These are phyloP conservation scores for Boletus hoseneyae DNA, from an alignment of 1,284 basidiomycete species.

Conservation along the genomic window DNA sequence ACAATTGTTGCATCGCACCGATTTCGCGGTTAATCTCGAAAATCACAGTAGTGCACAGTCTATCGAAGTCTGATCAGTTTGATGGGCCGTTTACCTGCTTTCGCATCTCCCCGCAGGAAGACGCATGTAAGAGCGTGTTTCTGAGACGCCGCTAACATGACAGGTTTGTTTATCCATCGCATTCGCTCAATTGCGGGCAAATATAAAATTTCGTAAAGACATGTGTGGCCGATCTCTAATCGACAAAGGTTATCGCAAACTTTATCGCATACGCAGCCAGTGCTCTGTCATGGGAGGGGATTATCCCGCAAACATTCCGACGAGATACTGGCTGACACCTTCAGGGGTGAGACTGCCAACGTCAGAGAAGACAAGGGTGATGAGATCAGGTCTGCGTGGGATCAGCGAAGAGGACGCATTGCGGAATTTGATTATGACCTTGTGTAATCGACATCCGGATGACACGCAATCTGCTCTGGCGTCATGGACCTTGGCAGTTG, in stretches of 20 bases:
- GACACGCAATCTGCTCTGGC: slow-evolving; percentile 68
- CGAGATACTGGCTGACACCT: slow-evolving; percentile 87
- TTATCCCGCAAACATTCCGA: slow-evolving; percentile 84
- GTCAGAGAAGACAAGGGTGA: slow-evolving; percentile 88
- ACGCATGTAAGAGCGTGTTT: slow-evolving; percentile 17
- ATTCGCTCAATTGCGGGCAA: slow-evolving; percentile 7
- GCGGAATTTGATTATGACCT: slow-evolving; percentile 43
- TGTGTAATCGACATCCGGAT: slow-evolving; percentile 82
- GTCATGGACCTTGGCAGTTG: slow-evolving; percentile 50
- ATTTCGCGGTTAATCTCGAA: slow-evolving; percentile 27
- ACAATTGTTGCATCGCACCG: background rate
- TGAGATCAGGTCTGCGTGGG: slow-evolving; percentile 70
- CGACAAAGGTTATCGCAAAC: slow-evolving; percentile 39
- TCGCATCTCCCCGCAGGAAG: slow-evolving; percentile 16
- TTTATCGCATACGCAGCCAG: slow-evolving; percentile 32
- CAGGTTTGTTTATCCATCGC: slow-evolving; percentile 7
- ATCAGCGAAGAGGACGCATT: slow-evolving; percentile 24
- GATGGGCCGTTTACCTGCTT: slow-evolving; percentile 17
- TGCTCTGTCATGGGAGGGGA: background rate
- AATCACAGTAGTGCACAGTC: slow-evolving; percentile 20
- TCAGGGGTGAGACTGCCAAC: slow-evolving; percentile 90
- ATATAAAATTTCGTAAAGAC: slow-evolving; percentile 10
- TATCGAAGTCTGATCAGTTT: slow-evolving; percentile 18
- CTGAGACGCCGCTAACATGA: slow-evolving; percentile 12
- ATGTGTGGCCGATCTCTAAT: slow-evolving; percentile 20